phyloP scores from a whole-genome alignment of 2,329 filamentous ascomycete species.

The Gliomastix tumulicola region DNA sequence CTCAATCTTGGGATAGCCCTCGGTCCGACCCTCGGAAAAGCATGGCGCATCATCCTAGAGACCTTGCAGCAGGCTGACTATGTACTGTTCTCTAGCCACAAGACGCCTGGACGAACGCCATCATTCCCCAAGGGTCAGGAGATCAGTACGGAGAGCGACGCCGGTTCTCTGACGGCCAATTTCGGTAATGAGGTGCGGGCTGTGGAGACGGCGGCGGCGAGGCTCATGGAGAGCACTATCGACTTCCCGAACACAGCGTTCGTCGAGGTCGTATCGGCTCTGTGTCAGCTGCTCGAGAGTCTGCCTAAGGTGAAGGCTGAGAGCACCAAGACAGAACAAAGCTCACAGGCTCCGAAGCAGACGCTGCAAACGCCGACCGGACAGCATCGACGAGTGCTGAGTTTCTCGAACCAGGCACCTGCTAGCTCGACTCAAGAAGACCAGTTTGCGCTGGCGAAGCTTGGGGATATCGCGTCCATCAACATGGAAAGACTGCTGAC shows the following conservation, averaged over 20 bases:
- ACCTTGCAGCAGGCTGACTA: conserved; percentile 91
- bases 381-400: conserved; percentile 38
- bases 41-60: conserved; percentile 88
- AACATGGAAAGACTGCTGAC: conserved; percentile 70
- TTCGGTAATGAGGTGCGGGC: conserved; percentile 77
- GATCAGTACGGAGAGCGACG: conserved; percentile 42
- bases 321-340: conserved; percentile 4
- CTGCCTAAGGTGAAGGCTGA: conserved; percentile 14
- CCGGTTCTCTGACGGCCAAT: conserved; percentile 49
- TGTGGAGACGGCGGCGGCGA: conserved; percentile 78
- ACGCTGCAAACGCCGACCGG: conserved; percentile 27
- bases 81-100: conserved; percentile 63
- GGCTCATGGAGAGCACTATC: conserved; percentile 84
- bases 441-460: conserved; percentile 64
- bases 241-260: conserved; percentile 86
- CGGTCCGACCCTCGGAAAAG: conserved; percentile 74
- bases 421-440: conserved; percentile 53
- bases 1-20: conserved; percentile 94
- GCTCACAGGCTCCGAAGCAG: conserved; percentile 14
- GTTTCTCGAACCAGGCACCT: conserved; percentile 35
- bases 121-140: conserved; percentile 35
- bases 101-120: conserved; percentile 43
- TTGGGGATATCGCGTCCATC: conserved; percentile 64
- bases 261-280: conserved; percentile 64
- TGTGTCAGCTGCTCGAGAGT: conserved; percentile 62